phyloP scores from a whole-genome alignment of 805 yeast species.

The Kodamaea fukazawae region DNA sequence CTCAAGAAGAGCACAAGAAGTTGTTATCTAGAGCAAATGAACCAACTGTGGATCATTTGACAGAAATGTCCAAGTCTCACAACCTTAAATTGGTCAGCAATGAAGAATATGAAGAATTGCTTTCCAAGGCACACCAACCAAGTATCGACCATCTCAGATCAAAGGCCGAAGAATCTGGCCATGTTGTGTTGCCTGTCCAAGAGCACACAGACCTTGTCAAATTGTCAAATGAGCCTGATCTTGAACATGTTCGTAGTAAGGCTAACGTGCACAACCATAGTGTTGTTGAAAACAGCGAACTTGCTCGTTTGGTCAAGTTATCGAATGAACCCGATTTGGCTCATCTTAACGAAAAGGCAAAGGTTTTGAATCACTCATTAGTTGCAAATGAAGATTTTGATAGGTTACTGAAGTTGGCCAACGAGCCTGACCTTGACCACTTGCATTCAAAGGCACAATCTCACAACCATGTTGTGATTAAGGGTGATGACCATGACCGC shows the following conservation, averaged over 20 bases:
- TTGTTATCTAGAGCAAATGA: conserved; percentile 11
- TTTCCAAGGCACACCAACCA: conserved; percentile 15
- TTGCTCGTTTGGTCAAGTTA: conserved; percentile 12
- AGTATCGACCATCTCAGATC: conserved; percentile 11
- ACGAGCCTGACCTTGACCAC: conserved; percentile 26
- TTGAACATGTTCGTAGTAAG: conserved; percentile 8
- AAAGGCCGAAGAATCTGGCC: conserved; percentile 16
- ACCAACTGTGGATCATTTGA: conserved; percentile 22
- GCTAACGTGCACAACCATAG: conserved; percentile 5
- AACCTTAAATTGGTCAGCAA: conserved; percentile 17
- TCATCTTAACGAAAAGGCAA: conserved; percentile 16
- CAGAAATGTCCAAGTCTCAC: conserved; percentile 11
- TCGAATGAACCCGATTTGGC: conserved; percentile 23
- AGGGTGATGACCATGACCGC: conserved; percentile 15
- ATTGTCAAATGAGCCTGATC: conserved; percentile 10
- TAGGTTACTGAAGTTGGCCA: conserved; percentile 12
- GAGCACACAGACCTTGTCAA: conserved; percentile 15
- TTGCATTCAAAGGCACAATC: conserved; percentile 19
- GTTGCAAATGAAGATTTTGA: conserved; percentile 10
- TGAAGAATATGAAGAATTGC: conserved; percentile 15
- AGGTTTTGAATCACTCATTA: conserved; percentile 8
- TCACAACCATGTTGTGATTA: conserved; percentile 17
- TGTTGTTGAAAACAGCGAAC: conserved; percentile 8
- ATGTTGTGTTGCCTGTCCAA: conserved; percentile 14
- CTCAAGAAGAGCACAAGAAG: not conserved